Evolutionary conservation across 2,329 filamentous ascomycete genomes (phyloP), one percentile per base, ranked within the genome.

Genomic region (Grosmannia huntii): DNA sequence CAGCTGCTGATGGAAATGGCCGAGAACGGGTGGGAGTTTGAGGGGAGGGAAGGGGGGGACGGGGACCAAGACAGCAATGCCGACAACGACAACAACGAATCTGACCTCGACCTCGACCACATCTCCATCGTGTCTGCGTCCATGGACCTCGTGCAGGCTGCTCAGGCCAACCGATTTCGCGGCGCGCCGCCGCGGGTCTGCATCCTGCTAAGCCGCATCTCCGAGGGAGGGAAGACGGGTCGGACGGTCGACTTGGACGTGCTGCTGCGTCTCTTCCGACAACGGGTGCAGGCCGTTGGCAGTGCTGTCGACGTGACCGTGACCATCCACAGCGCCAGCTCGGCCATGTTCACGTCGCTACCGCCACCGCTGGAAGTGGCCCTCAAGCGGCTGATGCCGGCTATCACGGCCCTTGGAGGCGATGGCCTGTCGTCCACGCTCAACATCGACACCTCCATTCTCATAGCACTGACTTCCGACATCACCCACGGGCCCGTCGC

Each of bases 391-490:
- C 59, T 66, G 1, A 62, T 68, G 19, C 64, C 62, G 2, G 62
- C 65, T 36, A 58, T 62, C 28, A 56, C 59, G 2, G 55, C 70
- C 19, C 5, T 68, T 66, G 1, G 55, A 62, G 0, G 74, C 70
- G 0, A 66, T 84, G 25, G 83, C 5, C 48, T 25, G 49, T 14
- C 66, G 1, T 50, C 63, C 0, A 74, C 70, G 0, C 66, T 85
- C 31, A 84, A 86, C 65, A 76, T 86, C 58, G 83, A 86, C 68
- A 84, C 82, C 57, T 89, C 86, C 1, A 80, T 89, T 53, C 76
- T 91, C 6, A 77, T 91, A 5, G 86, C 86, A 5, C 73, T 90
- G 2, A 80, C 86, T 1, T 89, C 86, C 0, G 87, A 91, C 64
- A 82, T 90, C 28, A 86, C 84, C 2, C 85, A 90, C 66, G 65